Conservation (phyloP, 441 rosid genomes). For the Hypseocharis bilobata region DNA sequence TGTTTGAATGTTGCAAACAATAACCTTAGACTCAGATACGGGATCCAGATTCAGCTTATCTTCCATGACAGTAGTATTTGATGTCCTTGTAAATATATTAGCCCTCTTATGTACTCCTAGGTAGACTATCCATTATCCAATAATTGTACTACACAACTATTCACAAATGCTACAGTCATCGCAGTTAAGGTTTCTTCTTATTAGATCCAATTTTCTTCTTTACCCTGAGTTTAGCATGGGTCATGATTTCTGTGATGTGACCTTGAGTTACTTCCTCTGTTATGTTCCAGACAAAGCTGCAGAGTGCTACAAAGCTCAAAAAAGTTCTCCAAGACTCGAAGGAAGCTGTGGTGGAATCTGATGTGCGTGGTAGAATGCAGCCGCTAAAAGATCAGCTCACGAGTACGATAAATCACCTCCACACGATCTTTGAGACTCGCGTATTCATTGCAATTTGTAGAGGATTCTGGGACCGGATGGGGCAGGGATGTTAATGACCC, state of each 20-base stretch:
- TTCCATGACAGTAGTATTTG: too few relatives aligned
- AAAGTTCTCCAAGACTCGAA: conserved; percentile 88
- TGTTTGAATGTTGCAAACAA: too few relatives aligned
- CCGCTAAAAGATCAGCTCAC: conserved; percentile 74
- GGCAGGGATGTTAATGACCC: conserved; percentile 46
- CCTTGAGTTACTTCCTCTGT: not conserved
- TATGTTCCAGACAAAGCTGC: conserved; percentile 55
- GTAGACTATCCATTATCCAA: not conserved
- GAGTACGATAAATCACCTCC: conserved; percentile 66
- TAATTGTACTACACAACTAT: too few relatives aligned
- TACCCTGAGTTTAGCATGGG: not conserved
- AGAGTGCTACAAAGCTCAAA: conserved; percentile 67
- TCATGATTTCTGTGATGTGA: conserved; percentile 4
- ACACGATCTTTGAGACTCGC: conserved; percentile 56
- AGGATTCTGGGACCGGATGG: conserved; percentile 95
- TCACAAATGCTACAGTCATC: not conserved
- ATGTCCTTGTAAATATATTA: not conserved
- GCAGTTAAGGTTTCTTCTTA: not conserved
- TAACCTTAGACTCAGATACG: too few relatives aligned
- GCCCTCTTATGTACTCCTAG: not conserved
- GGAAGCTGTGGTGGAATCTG: conserved; percentile 73
- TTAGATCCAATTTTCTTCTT: not conserved
- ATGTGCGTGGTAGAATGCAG: conserved; percentile 66
- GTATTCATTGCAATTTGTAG: conserved; percentile 79
- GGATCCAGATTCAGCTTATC: too few relatives aligned